Evolutionary conservation across 495 filamentous ascomycete species (phyloP).

Genomic region (Tirmania nivea): DNA sequence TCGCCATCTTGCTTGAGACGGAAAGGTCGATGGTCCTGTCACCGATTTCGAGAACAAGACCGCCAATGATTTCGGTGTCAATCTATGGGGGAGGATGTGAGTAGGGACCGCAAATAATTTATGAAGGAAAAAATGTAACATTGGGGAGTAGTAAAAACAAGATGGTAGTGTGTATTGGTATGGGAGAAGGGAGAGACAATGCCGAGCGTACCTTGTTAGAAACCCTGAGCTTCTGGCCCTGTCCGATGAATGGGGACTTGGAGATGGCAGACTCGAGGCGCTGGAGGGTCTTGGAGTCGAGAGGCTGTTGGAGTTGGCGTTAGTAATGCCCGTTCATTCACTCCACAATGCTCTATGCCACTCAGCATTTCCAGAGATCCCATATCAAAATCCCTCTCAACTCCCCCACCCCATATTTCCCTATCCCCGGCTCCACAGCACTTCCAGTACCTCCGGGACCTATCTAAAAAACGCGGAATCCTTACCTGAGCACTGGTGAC

Average conservation of each 20-base stretch:
- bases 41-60: conserved; percentile 86
- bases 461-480: conserved; percentile 2
- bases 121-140: no score
- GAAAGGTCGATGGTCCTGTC: conserved; percentile 95
- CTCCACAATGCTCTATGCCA: no score
- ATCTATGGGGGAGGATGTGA: conserved; percentile 30
- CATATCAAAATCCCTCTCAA: not conserved
- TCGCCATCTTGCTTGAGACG: conserved; percentile 81
- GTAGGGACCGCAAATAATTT: not conserved
- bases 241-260: conserved; percentile 72
- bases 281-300: conserved; percentile 63
- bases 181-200: no score
- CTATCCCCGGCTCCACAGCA: not conserved
- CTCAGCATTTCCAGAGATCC: not conserved
- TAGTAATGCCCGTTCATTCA: not conserved
- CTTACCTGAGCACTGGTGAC: conserved; percentile 77
- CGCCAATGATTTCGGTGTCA: conserved; percentile 82
- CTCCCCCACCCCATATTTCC: not conserved
- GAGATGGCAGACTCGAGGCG: conserved; percentile 71
- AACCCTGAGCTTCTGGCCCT: conserved; percentile 94
- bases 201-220: conserved; percentile 52
- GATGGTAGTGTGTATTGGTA: no score
- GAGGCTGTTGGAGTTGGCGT: conserved; percentile 33
- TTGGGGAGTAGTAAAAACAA: no score
- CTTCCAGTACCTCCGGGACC: not conserved